Base-by-base conservation (phyloP, 2,329 filamentous ascomycete genomes). In the Fusarium hainanense region DNA sequence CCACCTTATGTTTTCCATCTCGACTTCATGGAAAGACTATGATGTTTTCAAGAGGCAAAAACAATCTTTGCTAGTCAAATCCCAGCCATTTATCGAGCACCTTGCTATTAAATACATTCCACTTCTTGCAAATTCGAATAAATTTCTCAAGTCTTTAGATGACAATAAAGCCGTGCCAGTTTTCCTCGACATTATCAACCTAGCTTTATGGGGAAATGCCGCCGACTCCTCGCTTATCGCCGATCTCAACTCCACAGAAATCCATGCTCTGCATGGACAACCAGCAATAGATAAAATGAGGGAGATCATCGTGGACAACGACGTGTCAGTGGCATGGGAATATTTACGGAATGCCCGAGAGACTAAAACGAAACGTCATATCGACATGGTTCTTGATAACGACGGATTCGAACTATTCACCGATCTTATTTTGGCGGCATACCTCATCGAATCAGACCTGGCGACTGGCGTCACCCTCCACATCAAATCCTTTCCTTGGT, bases 171-270 rank as follows among this genome's bases (percentile, higher is more conserved):
- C 44, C 8, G 46, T 6, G 28, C 13, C 48, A 12, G 37, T 50
- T 1, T 61, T 61, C 32, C 13, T 20, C 9, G 58, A 61, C 43
- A 21, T 59, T 20, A 32, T 25, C 3, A 20, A 59, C 11, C 11
- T 61, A 11, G 44, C 54, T 3, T 16, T 61, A 10, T 61, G 58
- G 58, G 58, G 58, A n/a, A 61, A 61, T 10, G 44, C 58, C 14
- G 25, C 58, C 25, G 58, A 61, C 20, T 9, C 58, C 8, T 61
- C 58, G 11, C 58, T 61, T 40, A 30, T 61, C 21, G 50, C 54
- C 7, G 49, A 61, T 23, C 54, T 61, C 11, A 51, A 23, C 13
- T 16, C 58, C 4, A 28, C 49, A 18, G 58, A 61, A 37, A 58
- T 61, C 25, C 58, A 44, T 40, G 28, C 30, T 10, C 20, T 61